Percentiles rank a stretch among this genome's conserved stretches.
Evolutionary conservation across 495 filamentous ascomycete genomes (phyloP).

Genomic region (Penicillium roqueforti): DNA sequence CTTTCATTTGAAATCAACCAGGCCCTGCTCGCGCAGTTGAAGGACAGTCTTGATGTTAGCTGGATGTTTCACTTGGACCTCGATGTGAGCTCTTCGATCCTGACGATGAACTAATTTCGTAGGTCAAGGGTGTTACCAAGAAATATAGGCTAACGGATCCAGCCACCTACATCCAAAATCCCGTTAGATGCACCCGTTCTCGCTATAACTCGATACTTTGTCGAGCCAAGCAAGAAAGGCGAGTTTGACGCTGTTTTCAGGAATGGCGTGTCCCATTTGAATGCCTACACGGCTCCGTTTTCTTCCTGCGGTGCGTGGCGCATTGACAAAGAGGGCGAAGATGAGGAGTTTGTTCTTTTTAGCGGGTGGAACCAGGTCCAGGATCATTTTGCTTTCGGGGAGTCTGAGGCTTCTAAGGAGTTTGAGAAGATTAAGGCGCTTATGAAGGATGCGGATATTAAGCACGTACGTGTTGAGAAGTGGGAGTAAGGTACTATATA

Average conservation of each 20-base stretch:
- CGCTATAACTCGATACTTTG: slow-evolving; percentile 40
- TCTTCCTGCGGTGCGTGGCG: slow-evolving; percentile 2
- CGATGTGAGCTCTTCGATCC: slow-evolving; percentile 5
- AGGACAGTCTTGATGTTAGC: slow-evolving; percentile 38
- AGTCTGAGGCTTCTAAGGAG: slow-evolving; percentile 32
- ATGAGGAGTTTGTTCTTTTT: slow-evolving; percentile 7
- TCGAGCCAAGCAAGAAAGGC: slow-evolving; percentile 36
- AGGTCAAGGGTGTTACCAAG: neutral
- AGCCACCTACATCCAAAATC: slow-evolving; percentile 15
- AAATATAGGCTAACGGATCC: neutral
- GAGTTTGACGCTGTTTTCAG: slow-evolving; percentile 36
- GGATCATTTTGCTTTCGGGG: slow-evolving; percentile 38
- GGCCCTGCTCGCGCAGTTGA: slow-evolving; percentile 36
- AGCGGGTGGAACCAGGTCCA: neutral
- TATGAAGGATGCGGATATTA: slow-evolving; percentile 38
- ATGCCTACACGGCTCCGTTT: slow-evolving; percentile 28
- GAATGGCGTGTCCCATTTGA: slow-evolving; percentile 27
- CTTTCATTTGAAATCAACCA: slow-evolving; percentile 35
- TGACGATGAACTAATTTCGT: neutral
- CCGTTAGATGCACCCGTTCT: slow-evolving; percentile 41
- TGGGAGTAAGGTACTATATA: slow-evolving; percentile 13
- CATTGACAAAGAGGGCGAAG: neutral
- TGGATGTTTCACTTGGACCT: slow-evolving; percentile 39
- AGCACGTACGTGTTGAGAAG: slow-evolving; percentile 31
- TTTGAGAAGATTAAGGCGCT: slow-evolving; percentile 30